phyloP scores from a whole-genome alignment of 2,329 filamentous ascomycete species.

The Volutella citrinella region DNA sequence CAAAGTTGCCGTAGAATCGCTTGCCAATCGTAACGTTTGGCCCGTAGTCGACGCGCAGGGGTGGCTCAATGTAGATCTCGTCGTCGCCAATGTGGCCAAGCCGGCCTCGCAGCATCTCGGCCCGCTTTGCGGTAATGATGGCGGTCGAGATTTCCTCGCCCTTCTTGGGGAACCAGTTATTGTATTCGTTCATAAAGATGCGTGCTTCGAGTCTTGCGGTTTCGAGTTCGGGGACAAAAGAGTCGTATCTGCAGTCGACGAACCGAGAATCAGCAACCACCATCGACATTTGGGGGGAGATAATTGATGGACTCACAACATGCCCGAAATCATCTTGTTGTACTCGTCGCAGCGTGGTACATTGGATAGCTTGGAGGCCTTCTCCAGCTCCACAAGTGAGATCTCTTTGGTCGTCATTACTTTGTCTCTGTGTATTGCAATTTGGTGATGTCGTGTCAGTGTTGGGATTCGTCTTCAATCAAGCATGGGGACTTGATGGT shows the following conservation, averaged over 20 bases:
- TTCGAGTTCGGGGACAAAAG: slow-evolving; percentile 40
- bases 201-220: slow-evolving; percentile 46
- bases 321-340: slow-evolving; percentile 62
- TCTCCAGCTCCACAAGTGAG: slow-evolving; percentile 11
- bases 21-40: slow-evolving; percentile 57
- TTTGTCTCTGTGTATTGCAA: no score
- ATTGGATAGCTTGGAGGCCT: slow-evolving; percentile 36
- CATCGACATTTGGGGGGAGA: no score
- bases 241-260: slow-evolving; percentile 44
- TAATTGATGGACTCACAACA: slow-evolving; percentile 42
- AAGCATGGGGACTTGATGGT: no score
- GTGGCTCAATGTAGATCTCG: slow-evolving; percentile 54
- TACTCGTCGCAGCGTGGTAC: slow-evolving; percentile 59
- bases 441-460: no score
- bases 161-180: slow-evolving; percentile 45
- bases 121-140: slow-evolving; percentile 21
- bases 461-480: no score
- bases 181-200: slow-evolving; percentile 50
- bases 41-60: slow-evolving; percentile 59
- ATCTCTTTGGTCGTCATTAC: slow-evolving; percentile 14
- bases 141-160: slow-evolving; percentile 3
- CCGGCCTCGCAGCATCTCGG: slow-evolving; percentile 40
- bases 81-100: slow-evolving; percentile 41
- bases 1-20: slow-evolving; percentile 57
- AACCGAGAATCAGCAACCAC: no score